Base-by-base conservation (phyloP, 495 filamentous ascomycete genomes). In the Annulohypoxylon bovei region DNA sequence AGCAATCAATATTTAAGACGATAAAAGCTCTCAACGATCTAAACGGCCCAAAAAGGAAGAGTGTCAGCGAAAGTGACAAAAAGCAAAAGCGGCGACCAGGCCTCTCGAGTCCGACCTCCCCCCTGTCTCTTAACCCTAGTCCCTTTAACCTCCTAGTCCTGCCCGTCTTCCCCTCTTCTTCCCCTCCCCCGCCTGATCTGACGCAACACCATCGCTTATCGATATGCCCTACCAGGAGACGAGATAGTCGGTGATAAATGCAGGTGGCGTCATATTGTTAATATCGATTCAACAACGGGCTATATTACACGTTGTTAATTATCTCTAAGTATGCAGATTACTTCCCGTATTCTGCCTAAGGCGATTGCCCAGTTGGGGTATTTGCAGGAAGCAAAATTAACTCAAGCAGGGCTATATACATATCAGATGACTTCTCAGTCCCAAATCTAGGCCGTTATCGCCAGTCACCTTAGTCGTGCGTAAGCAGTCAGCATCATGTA, bases 141-240 rank as follows among this genome's bases (percentile, higher is more conserved):
- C 42, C 33, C 46, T 52, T 47, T 18, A 25, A 25, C 11, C 44
- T 23, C 44, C 23, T 42, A 42, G 39, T 18, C 47, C 60, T 54
- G n/a, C 28, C 20, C 25, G 11, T 59, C 40, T 25, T 52, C 53
- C 42, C 57, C 58, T 40, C 42, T 37, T 32, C 59, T 52, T 44
- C 70, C 70, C 65, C 65, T 68, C 70, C 70, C 70, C 70, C 70
- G 61, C 70, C 59, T 68, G 65, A 72, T 72, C 61, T 72, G 70
- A 72, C 61, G 68, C 68, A 66, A 66, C 62, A 35, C 65, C 62
- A 57, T 68, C 53, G 18, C 56, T 72, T 72, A 72, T 72, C 70
- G 70, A 72, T 72, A 72, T 65, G 70, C 70, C 70, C 65, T 72
- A 72, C 70, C 53, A 54, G 64, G 59, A 72, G 61, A 68, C 65